Evolutionary conservation across 331 rosid genomes (phyloP), one percentile per base, ranked within the genome.

Genomic region (Quercus tomentella): DNA sequence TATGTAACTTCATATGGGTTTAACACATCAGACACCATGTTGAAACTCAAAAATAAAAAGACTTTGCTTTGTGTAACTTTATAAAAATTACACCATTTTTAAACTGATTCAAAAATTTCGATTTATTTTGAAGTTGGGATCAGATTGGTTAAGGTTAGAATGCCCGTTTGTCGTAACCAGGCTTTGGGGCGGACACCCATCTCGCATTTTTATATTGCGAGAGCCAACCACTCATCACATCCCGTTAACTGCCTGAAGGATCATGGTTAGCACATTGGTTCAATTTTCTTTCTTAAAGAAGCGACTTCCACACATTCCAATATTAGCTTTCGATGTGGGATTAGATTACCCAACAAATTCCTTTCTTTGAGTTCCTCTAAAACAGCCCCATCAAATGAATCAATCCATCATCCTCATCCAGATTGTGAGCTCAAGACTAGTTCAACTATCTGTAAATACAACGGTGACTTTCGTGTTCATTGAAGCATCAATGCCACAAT

Each of bases 221-320:
- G 54, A 37, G 26, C 15, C 30, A 37, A 37, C 55, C 73, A n/a
- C 51, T 69, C 73, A 37, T 69, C 73, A 37, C 28, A 20, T 69
- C 55, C 55, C 55, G 51, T 37, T 37, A 2, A 33, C 49, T 37
- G 52, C 49, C 73, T 35, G 73, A 35, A 69, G 73, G 55, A 37
- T 58, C 65, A 22, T 22, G 15, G 30, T 3, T 22, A 9, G 0
- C 2, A 0, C 0, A 37, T 0, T 2, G 0, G 2, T 1, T 8
- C 23, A 58, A 58, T 58, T 58, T 7, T 23, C 30, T 2, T 9
- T 21, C 65, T 4, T 58, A 58, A n/a, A 4, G 65, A 58, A 10
- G 65, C 26, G 30, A 58, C 1, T n/a, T 9, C 28, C 10, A 22
- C 30, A 23, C 65, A 9, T 21, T 7, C 65, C 15, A 58, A 7